Evolutionary conservation across 1,284 basidiomycete species (phyloP).

Genomic region (Cutaneotrichosporon mucoides): DNA sequence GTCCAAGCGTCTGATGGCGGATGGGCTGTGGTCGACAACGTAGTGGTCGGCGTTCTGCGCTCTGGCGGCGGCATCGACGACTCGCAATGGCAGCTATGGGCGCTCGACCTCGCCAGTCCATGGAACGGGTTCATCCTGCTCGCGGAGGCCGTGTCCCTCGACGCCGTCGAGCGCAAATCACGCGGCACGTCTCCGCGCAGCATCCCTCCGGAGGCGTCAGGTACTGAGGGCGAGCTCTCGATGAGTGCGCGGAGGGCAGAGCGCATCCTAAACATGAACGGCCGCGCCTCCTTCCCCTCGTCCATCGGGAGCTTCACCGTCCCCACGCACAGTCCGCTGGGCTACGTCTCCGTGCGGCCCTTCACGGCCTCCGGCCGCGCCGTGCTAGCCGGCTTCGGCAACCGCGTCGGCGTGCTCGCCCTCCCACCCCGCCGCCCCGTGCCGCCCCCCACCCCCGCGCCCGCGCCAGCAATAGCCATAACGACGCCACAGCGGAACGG

Average conservation of each 20-base stretch:
- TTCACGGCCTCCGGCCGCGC: constrained; percentile 15
- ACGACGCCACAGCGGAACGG: constrained; percentile 1
- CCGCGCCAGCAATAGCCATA: constrained; percentile 1
- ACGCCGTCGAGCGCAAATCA: constrained; percentile 15
- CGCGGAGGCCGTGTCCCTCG: constrained; percentile 23
- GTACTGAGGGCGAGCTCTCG: constrained; percentile 14
- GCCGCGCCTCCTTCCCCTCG: constrained; percentile 35
- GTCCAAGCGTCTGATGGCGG: constrained; percentile 23
- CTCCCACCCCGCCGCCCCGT: constrained; percentile 18
- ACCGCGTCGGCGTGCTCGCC: constrained; percentile 41
- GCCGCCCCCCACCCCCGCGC: neutral
- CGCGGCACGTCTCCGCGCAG: neutral
- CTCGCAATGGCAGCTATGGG: constrained; percentile 38
- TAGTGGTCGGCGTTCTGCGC: constrained; percentile 30
- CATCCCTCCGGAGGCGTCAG: neutral
- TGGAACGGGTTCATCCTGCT: constrained; percentile 35
- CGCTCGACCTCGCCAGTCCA: constrained; percentile 28
- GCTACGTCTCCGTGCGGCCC: constrained; percentile 35
- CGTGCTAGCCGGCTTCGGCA: constrained; percentile 40
- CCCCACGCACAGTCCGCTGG: constrained; percentile 28
- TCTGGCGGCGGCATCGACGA: constrained; percentile 34
- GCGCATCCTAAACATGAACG: constrained; percentile 35
- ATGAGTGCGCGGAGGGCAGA: constrained; percentile 33
- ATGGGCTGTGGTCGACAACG: constrained; percentile 22
- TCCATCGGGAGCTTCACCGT: constrained; percentile 23